phyloP scores from a whole-genome alignment of 805 yeast genomes.

The Saccharomycopsis lassenensis region DNA sequence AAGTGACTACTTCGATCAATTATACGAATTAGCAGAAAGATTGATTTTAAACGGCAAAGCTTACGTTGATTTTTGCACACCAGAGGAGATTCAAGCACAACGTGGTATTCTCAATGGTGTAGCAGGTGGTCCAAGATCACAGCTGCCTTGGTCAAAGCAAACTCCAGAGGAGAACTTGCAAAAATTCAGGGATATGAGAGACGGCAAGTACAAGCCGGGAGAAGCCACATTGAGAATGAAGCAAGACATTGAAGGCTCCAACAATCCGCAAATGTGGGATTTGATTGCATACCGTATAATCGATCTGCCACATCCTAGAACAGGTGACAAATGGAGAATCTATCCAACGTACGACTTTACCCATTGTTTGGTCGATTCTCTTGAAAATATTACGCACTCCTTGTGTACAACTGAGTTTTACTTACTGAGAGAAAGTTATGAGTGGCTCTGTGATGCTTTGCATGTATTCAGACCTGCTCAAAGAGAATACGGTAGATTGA shows the following conservation, averaged over 20 bases:
- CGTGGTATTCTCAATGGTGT: conserved; percentile 93
- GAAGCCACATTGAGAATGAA: conserved; percentile 95
- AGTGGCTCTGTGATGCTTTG: conserved; percentile 94
- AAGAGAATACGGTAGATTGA: conserved; percentile 95
- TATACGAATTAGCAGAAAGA: conserved; percentile 81
- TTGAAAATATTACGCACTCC: conserved; percentile 93
- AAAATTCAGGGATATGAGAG: conserved; percentile 85
- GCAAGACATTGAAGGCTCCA: conserved; percentile 68
- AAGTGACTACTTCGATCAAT: conserved; percentile 84
- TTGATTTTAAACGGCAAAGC: conserved; percentile 64
- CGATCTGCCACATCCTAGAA: conserved; percentile 88
- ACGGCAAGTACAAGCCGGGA: conserved; percentile 81
- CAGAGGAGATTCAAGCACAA: conserved; percentile 80
- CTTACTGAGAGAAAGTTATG: conserved; percentile 87
- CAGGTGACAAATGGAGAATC: conserved; percentile 95
- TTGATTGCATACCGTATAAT: conserved; percentile 92
- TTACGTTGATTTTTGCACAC: conserved; percentile 87
- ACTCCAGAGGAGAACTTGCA: conserved; percentile 61
- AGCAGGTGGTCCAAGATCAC: conserved; percentile 83
- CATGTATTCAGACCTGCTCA: conserved; percentile 97
- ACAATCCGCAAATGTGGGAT: conserved; percentile 99
- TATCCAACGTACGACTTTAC: conserved; percentile 99
- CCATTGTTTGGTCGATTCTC: conserved; percentile 96
- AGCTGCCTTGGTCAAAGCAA: conserved; percentile 67
- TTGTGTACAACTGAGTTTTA: conserved; percentile 94